Percentiles rank a stretch among this genome's conserved stretches.
Evolutionary conservation across 139 green algal genomes (phyloP).

Genomic region (Zygnema cylindricum): DNA sequence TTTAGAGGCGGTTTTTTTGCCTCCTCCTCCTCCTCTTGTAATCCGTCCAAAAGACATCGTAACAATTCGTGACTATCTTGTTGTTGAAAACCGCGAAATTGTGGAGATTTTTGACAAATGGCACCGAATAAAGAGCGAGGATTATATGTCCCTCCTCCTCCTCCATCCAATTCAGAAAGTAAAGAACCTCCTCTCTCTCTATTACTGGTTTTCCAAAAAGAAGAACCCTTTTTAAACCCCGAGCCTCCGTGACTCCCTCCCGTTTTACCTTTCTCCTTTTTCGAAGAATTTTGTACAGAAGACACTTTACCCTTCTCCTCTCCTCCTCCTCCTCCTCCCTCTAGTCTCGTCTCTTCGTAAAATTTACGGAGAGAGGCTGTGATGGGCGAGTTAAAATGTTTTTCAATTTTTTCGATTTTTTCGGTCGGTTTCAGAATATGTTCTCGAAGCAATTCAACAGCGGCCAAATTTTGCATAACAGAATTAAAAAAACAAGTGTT

Average conservation of each 20-base stretch:
- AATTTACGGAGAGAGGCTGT: conserved; percentile 45
- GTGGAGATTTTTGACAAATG: conserved; percentile 67
- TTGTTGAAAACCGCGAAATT: conserved; percentile 75
- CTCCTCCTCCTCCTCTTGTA: conserved; percentile 47
- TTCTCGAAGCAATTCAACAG: conserved; percentile 7
- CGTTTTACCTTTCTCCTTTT: conserved; percentile 34
- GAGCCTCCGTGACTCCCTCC: not conserved
- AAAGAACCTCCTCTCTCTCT: not conserved
- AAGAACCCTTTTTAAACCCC: conserved; percentile 8
- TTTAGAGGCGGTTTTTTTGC: conserved; percentile 49
- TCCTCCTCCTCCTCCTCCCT: conserved; percentile 17
- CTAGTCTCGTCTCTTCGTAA: conserved; percentile 25
- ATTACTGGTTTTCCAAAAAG: not conserved
- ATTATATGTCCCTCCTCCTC: conserved; percentile 67
- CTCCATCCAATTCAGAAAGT: too few relatives aligned
- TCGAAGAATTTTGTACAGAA: conserved; percentile 1
- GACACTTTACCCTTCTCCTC: not conserved
- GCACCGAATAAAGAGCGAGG: conserved; percentile 71
- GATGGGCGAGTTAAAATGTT: conserved; percentile 6
- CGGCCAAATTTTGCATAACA: conserved; percentile 57
- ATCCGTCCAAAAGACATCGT: conserved; percentile 65
- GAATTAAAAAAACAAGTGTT: conserved; percentile 64
- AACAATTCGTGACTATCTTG: conserved; percentile 76
- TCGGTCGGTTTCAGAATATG: not conserved
- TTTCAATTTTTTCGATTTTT: too few relatives aligned